Percentiles rank a stretch among this genome's conserved stretches.
These are phyloP conservation scores for Sutorius australiensis DNA, from an alignment of 768 basidiomycete genomes.

Conservation along the genomic window DNA sequence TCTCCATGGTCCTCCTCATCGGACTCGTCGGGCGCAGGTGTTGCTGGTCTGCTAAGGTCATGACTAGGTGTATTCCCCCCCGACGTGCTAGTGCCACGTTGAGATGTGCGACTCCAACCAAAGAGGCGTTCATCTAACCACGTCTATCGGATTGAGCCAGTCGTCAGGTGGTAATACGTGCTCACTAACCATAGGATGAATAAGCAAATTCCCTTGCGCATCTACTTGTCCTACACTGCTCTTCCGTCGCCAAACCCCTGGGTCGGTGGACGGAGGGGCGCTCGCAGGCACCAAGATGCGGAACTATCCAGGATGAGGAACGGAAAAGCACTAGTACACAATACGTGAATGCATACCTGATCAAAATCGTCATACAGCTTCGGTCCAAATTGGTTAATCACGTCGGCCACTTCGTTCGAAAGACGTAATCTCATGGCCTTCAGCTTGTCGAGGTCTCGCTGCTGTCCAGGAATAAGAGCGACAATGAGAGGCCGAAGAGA, in stretches of 20 bases:
- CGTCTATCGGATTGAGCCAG: constrained; percentile 37
- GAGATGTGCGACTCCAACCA: constrained; percentile 80
- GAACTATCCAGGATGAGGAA: constrained; percentile 41
- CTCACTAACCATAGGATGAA: constrained; percentile 75
- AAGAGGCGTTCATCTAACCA: constrained; percentile 95
- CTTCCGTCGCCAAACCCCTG: constrained; percentile 77
- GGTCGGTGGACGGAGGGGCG: constrained; percentile 73
- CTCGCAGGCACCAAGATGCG: constrained; percentile 79
- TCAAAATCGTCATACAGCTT: constrained; percentile 85
- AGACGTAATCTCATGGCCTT: constrained; percentile 70
- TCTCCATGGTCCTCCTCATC: constrained; percentile 89
- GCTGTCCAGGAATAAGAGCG: constrained; percentile 85
- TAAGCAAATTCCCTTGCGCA: constrained; percentile 77
- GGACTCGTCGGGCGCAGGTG: constrained; percentile 74
- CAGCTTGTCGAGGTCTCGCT: constrained; percentile 70
- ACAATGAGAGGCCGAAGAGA: constrained; percentile 88
- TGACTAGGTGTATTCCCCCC: constrained; percentile 52
- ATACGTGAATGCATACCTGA: constrained; percentile 44
- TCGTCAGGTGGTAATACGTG: constrained; percentile 4
- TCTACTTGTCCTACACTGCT: constrained; percentile 80
- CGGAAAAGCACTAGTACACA: background rate
- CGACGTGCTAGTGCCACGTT: constrained; percentile 86
- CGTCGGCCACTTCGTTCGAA: constrained; percentile 77
- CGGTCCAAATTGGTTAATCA: constrained; percentile 88
- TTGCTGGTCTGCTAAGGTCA: constrained; percentile 59